Evolutionary conservation across 192 early-diverging fungal genomes (phyloP).

Genomic region (Entomortierella chlamydospora): DNA sequence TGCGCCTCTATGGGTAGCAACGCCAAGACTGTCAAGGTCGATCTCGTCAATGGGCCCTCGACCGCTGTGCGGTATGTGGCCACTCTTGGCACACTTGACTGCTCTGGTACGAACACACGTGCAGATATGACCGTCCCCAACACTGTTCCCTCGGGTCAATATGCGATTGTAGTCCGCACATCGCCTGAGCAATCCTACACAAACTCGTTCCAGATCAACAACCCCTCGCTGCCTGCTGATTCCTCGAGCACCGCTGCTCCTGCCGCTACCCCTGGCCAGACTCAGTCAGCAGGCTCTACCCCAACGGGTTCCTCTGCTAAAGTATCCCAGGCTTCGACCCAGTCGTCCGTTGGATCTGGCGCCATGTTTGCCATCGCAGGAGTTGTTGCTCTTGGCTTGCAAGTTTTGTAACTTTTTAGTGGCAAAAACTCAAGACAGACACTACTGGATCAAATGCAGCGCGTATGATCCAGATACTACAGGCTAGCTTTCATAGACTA

Average conservation of each 20-base stretch:
- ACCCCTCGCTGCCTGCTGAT: conserved; percentile 27
- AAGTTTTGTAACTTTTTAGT: conserved; percentile 7
- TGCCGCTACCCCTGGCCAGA: not conserved
- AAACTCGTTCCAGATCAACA: conserved; percentile 42
- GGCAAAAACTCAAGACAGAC: not conserved
- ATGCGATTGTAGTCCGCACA: conserved; percentile 48
- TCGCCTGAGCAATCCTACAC: conserved; percentile 47
- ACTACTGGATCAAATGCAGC: not conserved
- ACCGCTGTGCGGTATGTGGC: conserved; percentile 48
- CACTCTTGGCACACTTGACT: conserved; percentile 41
- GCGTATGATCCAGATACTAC: no score
- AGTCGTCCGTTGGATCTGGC: conserved; percentile 1
- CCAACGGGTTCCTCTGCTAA: not conserved
- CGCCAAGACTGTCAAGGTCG: conserved; percentile 48
- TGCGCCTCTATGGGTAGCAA: conserved; percentile 52
- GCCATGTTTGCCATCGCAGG: conserved; percentile 27
- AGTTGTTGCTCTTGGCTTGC: conserved; percentile 13
- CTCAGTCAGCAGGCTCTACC: not conserved
- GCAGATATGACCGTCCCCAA: conserved; percentile 49
- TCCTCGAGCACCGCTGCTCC: not conserved
- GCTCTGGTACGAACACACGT: conserved; percentile 44
- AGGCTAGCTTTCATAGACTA: no score
- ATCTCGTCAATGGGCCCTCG: conserved; percentile 47
- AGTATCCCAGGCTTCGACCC: not conserved
- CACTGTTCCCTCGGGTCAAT: conserved; percentile 34